A percentile compares a stretch with the other conserved stretches of the same genome.
Evolutionary conservation across 2,329 filamentous ascomycete species (phyloP).

Genomic region (Calonectria leucothoes): DNA sequence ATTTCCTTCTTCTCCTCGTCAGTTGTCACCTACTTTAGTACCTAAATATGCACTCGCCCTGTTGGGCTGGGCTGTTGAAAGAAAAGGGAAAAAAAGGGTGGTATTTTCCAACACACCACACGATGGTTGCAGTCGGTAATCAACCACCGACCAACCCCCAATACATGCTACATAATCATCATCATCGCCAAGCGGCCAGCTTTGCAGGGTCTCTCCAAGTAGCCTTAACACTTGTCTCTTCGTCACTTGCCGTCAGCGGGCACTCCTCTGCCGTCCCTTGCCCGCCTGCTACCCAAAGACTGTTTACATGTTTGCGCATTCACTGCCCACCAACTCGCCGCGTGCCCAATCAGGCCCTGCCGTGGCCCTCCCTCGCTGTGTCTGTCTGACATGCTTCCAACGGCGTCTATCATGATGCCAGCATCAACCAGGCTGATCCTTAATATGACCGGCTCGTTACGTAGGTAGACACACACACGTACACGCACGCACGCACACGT

Average conservation of each 20-base stretch:
- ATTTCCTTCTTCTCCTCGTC: background rate
- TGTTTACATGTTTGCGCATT: background rate
- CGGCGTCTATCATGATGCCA: background rate
- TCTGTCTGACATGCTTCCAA: background rate
- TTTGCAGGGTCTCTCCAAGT: background rate
- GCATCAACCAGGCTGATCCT: background rate
- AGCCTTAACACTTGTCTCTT: background rate
- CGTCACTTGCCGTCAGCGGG: background rate
- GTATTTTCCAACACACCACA: background rate
- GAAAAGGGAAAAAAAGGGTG: no score
- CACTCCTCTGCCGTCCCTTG: background rate
- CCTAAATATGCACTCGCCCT: background rate
- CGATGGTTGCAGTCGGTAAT: background rate
- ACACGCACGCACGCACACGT: no score
- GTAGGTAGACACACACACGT: background rate
- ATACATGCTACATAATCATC: background rate
- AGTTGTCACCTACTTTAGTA: background rate
- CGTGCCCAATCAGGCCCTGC: background rate
- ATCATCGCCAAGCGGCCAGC: background rate
- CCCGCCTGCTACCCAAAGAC: background rate
- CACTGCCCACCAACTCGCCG: background rate
- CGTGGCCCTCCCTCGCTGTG: background rate
- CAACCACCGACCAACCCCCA: background rate
- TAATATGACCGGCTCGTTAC: background rate
- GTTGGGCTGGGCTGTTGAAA: background rate